Conservation (phyloP, 768 basidiomycete species). For the Cystobasidiopsis lactophilus region DNA sequence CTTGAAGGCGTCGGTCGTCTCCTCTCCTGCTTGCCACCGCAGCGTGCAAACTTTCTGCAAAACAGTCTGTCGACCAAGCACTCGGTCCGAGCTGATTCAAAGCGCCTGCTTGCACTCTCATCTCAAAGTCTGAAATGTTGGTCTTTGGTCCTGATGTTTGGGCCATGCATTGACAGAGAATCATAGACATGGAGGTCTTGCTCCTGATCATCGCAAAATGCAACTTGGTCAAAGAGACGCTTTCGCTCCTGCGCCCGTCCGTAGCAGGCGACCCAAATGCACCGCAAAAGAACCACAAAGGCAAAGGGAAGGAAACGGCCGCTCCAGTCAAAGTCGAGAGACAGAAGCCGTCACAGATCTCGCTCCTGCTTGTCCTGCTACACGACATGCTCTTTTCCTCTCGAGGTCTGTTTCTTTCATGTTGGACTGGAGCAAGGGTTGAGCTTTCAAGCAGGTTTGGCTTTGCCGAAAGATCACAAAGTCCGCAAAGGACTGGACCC, state of each 20-base stretch:
- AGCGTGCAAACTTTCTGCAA: no score
- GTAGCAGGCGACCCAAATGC: background rate
- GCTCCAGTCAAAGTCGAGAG: constrained; percentile 25
- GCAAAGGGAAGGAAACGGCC: background rate
- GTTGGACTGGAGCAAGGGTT: no score
- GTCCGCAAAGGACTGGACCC: constrained; percentile 51
- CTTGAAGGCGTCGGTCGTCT: background rate
- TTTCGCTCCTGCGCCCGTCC: background rate
- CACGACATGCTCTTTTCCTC: constrained; percentile 68
- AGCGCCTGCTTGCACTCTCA: background rate
- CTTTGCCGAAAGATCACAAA: constrained; percentile 79
- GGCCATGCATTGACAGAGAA: no score
- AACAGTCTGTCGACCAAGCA: background rate
- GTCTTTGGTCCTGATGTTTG: background rate
- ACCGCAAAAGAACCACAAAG: background rate
- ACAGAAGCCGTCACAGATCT: constrained; percentile 45
- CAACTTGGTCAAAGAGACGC: background rate
- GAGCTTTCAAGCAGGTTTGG: no score
- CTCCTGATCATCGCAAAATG: background rate
- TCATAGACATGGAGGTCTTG: background rate
- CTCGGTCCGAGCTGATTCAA: background rate
- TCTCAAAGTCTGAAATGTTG: background rate
- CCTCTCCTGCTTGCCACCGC: no score
- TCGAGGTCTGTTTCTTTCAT: no score
- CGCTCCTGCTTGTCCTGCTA: constrained; percentile 57